Evolutionary conservation across 2,329 filamentous ascomycete genomes (phyloP).

Genomic region (Colletotrichum brevisporum): DNA sequence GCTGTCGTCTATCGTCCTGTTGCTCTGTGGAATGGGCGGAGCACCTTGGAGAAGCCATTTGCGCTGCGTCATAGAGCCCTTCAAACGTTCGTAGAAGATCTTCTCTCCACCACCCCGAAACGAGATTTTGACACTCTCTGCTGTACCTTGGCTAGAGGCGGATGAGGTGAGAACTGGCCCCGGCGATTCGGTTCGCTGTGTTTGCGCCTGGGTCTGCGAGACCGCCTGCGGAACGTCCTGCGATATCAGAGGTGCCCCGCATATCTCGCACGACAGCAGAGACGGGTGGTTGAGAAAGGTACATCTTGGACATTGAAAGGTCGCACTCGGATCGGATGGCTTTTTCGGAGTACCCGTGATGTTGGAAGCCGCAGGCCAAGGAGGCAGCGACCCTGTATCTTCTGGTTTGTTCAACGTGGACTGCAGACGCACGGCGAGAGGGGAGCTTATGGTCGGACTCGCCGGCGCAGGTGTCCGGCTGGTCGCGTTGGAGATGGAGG

Average conservation of each 20-base stretch:
- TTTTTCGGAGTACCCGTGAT: slow-evolving; percentile 38
- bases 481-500: slow-evolving; percentile 82
- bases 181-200: slow-evolving; percentile 78
- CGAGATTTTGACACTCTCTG: slow-evolving; percentile 89
- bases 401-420: slow-evolving; percentile 28
- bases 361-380: slow-evolving; percentile 40
- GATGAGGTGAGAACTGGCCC: slow-evolving; percentile 73
- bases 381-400: slow-evolving; percentile 20
- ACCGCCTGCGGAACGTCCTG: slow-evolving; percentile 57
- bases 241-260: slow-evolving; percentile 80
- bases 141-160: slow-evolving; percentile 64
- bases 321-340: slow-evolving; percentile 52
- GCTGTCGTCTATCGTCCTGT: slow-evolving; percentile 53
- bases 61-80: slow-evolving; percentile 87
- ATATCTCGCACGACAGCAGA: slow-evolving; percentile 89
- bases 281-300: slow-evolving; percentile 96
- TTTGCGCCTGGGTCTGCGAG: slow-evolving; percentile 55
- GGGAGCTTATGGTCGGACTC: slow-evolving; percentile 44
- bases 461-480: slow-evolving; percentile 60
- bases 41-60: slow-evolving; percentile 96
- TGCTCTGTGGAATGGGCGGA: slow-evolving; percentile 83
- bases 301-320: slow-evolving; percentile 84
- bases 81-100: slow-evolving; percentile 90
- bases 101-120: slow-evolving; percentile 92
- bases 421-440: slow-evolving; percentile 27